These are phyloP conservation scores for Neonectria punicea DNA, from an alignment of 2,329 filamentous ascomycete species.

Conservation along the genomic window DNA sequence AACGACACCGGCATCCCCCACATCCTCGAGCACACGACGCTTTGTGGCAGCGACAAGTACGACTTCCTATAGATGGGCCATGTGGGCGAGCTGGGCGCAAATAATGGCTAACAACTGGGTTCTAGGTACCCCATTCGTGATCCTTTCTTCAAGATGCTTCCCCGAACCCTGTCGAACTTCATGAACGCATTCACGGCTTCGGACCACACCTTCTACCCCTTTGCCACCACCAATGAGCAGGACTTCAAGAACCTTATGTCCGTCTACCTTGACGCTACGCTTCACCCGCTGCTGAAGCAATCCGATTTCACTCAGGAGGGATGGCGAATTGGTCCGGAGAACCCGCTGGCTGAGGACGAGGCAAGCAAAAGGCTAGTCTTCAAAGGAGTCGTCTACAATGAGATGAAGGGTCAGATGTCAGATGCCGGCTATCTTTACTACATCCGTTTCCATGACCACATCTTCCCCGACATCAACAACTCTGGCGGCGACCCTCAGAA, in stretches of 20 bases:
- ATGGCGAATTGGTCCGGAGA: constrained; percentile 94
- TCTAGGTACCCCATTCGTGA: constrained; percentile 94
- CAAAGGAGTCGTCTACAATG: constrained; percentile 98
- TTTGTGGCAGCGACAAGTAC: constrained; percentile 94
- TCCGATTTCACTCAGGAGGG: constrained; percentile 97
- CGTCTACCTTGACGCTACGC: constrained; percentile 94
- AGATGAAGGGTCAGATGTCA: constrained; percentile 99
- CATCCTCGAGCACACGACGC: constrained; percentile 95
- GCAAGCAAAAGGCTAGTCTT: constrained; percentile 82
- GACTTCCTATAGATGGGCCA: constrained; percentile 30
- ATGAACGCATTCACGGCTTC: constrained; percentile 99
- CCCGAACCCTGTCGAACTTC: constrained; percentile 97
- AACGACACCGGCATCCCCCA: constrained; percentile 97
- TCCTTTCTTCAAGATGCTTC: constrained; percentile 99
- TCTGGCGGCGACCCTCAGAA: constrained; percentile 96
- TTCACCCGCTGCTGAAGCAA: constrained; percentile 88
- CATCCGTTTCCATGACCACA: constrained; percentile 92
- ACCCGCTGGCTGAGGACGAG: constrained; percentile 70
- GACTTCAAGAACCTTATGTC: constrained; percentile 97
- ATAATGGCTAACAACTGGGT: constrained; percentile 42
- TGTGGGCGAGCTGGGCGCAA: neutral
- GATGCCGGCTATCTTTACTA: constrained; percentile 97
- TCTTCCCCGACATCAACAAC: constrained; percentile 95
- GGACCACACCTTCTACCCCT: constrained; percentile 97
- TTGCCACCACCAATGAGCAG: constrained; percentile 94